phyloP scores from a whole-genome alignment of 2,329 filamentous ascomycete genomes.

The Cercospora janseana region DNA sequence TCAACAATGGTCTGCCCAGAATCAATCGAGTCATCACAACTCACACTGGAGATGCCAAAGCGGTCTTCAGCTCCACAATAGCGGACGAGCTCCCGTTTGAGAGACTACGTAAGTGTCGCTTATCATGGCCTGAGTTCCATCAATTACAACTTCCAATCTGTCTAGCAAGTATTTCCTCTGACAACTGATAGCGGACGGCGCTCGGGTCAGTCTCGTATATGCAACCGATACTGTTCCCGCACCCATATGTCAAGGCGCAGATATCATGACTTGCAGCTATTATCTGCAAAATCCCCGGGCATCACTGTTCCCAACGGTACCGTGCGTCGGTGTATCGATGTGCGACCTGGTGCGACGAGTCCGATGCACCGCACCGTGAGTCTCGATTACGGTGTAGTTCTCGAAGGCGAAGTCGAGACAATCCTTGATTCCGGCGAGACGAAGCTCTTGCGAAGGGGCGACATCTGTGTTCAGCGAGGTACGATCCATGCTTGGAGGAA shows the following conservation, averaged over 20 bases:
- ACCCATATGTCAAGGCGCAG: slow-evolving; percentile 2
- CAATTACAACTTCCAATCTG: no score
- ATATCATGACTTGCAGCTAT: slow-evolving; percentile 32
- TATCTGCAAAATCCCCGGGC: slow-evolving; percentile 29
- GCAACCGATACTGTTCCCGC: slow-evolving; percentile 31
- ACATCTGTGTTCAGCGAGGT: slow-evolving; percentile 36
- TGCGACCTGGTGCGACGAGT: slow-evolving; percentile 36
- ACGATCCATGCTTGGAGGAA: slow-evolving; percentile 31
- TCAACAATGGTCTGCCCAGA: slow-evolving; percentile 4
- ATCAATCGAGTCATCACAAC: slow-evolving; percentile 42
- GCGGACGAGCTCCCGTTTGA: slow-evolving; percentile 10
- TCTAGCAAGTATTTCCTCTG: no score
- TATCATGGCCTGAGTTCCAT: no score
- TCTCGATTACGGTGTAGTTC: slow-evolving; percentile 41
- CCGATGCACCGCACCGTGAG: slow-evolving; percentile 43
- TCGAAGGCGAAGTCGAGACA: slow-evolving; percentile 42
- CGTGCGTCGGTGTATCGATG: slow-evolving; percentile 38
- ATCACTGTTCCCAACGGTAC: slow-evolving; percentile 33
- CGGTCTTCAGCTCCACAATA: slow-evolving; percentile 34
- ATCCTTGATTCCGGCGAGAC: slow-evolving; percentile 40
- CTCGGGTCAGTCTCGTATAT: slow-evolving; percentile 17
- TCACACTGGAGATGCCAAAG: slow-evolving; percentile 38
- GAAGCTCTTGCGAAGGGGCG: slow-evolving; percentile 37
- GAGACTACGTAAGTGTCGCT: no score
- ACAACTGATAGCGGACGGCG: slow-evolving; percentile 1